These are phyloP conservation scores for Strigomonas galati DNA, from an alignment of 208 protist species.

Conservation along the genomic window DNA sequence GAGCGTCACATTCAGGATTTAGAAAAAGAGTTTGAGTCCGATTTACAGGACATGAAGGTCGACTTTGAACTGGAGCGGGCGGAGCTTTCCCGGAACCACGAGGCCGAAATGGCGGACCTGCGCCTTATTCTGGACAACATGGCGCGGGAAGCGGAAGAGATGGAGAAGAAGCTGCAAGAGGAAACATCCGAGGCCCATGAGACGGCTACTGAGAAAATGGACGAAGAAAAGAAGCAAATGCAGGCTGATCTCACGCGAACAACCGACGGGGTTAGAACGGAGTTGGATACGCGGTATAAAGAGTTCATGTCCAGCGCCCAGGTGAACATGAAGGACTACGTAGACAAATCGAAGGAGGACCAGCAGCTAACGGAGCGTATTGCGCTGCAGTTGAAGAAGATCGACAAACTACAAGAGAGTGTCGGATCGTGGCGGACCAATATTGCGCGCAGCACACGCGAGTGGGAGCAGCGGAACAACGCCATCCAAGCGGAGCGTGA, in stretches of 20 bases:
- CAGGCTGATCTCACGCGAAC: constrained; percentile 66
- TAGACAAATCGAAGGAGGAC: constrained; percentile 94
- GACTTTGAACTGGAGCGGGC: constrained; percentile 92
- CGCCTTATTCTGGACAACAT: constrained; percentile 91
- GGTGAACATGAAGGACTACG: constrained; percentile 94
- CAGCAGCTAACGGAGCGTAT: constrained; percentile 89
- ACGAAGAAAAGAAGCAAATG: constrained; percentile 90
- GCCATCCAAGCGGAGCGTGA: constrained; percentile 92
- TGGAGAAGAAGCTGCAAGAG: constrained; percentile 89
- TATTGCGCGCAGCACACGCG: constrained; percentile 80
- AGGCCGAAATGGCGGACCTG: constrained; percentile 75
- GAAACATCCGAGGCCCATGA: constrained; percentile 82
- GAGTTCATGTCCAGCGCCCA: constrained; percentile 91
- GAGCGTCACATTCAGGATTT: constrained; percentile 70
- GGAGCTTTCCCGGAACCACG: constrained; percentile 81
- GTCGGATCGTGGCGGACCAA: constrained; percentile 91
- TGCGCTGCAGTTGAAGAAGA: constrained; percentile 88
- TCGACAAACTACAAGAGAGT: constrained; percentile 92
- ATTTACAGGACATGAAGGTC: constrained; percentile 84
- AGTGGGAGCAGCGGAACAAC: constrained; percentile 92
- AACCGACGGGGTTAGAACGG: constrained; percentile 63
- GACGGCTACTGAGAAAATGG: constrained; percentile 90
- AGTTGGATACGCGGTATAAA: constrained; percentile 87
- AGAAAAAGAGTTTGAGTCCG: constrained; percentile 88
- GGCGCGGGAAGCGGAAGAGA: constrained; percentile 75